phyloP scores from a whole-genome alignment of 129 eudicot genomes.

The Escallonia rubra region DNA sequence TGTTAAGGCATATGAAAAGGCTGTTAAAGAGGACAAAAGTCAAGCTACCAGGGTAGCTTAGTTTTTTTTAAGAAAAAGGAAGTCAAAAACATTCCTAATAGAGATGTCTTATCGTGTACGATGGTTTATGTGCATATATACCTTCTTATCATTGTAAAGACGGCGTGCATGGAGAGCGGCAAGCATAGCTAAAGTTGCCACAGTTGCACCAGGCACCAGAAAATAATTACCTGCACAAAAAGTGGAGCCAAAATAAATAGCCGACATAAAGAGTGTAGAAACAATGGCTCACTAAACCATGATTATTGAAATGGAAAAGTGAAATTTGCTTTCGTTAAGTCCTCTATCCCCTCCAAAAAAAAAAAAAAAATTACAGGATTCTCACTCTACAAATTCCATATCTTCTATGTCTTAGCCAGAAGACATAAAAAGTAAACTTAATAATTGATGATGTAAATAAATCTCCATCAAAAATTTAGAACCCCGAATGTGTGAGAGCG shows the following conservation, averaged over 20 bases:
- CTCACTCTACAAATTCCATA: not conserved
- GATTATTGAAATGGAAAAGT: not conserved
- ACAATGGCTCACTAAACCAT: not conserved
- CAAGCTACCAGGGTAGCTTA: too few species aligned
- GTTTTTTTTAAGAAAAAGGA: too few species aligned
- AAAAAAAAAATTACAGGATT: not conserved
- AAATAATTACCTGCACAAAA: conserved; percentile 54
- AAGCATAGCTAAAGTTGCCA: conserved; percentile 87
- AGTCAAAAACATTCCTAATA: too few species aligned
- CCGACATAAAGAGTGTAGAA: not conserved
- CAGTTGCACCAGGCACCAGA: conserved; percentile 92
- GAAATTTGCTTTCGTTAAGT: not conserved
- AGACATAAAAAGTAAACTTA: not conserved
- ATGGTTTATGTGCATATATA: conserved; percentile 9
- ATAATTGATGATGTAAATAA: too few species aligned
- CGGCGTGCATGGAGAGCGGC: conserved; percentile 97
- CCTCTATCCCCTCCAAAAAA: not conserved
- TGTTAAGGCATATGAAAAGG: too few species aligned
- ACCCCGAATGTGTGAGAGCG: not conserved
- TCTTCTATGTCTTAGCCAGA: not conserved
- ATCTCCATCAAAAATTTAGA: too few species aligned
- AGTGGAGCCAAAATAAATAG: not conserved
- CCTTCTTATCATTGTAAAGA: conserved; percentile 85
- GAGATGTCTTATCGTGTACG: too few species aligned
- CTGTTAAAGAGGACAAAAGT: too few species aligned